These are phyloP conservation scores for Lichina pygmaea DNA, from an alignment of 495 filamentous ascomycete species.

Conservation along the genomic window DNA sequence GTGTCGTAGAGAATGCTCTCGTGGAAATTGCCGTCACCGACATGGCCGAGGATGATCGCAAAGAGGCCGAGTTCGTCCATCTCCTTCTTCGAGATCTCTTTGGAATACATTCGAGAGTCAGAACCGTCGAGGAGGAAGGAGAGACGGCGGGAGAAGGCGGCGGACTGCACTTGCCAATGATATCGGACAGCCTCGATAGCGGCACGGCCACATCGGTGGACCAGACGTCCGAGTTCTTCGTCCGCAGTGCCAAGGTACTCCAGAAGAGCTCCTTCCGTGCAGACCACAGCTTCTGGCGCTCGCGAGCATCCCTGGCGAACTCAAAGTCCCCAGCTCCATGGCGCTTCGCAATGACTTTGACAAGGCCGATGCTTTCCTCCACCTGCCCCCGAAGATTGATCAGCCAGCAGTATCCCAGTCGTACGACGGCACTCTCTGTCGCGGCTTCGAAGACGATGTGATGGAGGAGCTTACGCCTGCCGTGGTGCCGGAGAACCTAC, in stretches of 20 bases:
- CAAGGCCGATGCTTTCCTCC: slow-evolving; percentile 33
- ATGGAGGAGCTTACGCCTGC: slow-evolving; percentile 20
- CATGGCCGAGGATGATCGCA: slow-evolving; percentile 61
- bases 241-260: slow-evolving; percentile 43
- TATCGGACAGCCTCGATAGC: slow-evolving; percentile 60
- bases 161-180: slow-evolving; percentile 27
- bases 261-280: slow-evolving; percentile 52
- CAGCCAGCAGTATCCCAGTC: not conserved
- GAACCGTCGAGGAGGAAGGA: not conserved
- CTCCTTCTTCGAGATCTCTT: slow-evolving; percentile 63
- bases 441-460: slow-evolving; percentile 1
- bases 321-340: slow-evolving; percentile 42
- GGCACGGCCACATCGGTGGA: slow-evolving; percentile 79
- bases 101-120: slow-evolving; percentile 1
- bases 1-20: slow-evolving; percentile 66
- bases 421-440: not conserved
- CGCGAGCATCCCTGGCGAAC: slow-evolving; percentile 38
- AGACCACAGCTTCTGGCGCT: slow-evolving; percentile 47
- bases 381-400: slow-evolving; percentile 5
- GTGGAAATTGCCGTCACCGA: slow-evolving; percentile 85
- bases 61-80: slow-evolving; percentile 66
- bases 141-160: not conserved
- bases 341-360: slow-evolving; percentile 33
- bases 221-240: slow-evolving; percentile 34
- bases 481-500: slow-evolving; percentile 40